Evolutionary conservation across 306 rosid species (phyloP).

Genomic region (Vigna angularis): DNA sequence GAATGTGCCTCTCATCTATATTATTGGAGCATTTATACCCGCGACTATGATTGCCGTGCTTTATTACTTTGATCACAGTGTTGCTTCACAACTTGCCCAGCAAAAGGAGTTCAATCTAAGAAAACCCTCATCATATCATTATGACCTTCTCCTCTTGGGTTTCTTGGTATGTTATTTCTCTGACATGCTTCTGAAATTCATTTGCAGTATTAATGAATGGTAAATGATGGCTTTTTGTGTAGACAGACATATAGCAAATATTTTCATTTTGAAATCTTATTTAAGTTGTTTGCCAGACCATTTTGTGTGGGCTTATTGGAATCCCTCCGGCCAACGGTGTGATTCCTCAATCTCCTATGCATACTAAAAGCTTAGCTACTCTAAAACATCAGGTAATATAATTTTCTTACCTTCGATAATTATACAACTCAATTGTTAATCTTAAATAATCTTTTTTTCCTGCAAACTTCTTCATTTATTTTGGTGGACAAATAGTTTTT

Average conservation of each 20-base stretch:
- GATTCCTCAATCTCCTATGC: conserved; percentile 95
- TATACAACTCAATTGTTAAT: neutral
- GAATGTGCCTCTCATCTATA: conserved; percentile 73
- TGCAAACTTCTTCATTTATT: neutral
- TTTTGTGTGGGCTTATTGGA: conserved; percentile 82
- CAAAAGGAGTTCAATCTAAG: conserved; percentile 86
- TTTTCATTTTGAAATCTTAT: conserved; percentile 29
- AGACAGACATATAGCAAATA: neutral
- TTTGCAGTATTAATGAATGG: neutral
- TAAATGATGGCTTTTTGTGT: neutral
- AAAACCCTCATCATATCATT: conserved; percentile 87
- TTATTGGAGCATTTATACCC: conserved; percentile 86
- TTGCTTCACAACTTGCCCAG: conserved; percentile 91
- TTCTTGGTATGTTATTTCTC: conserved; percentile 61
- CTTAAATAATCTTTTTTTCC: neutral
- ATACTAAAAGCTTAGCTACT: conserved; percentile 89
- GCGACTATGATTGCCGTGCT: conserved; percentile 94
- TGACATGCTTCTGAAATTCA: conserved; percentile 16
- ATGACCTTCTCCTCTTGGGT: conserved; percentile 87
- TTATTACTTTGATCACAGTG: conserved; percentile 87
- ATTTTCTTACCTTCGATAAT: conserved; percentile 4
- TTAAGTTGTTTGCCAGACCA: conserved; percentile 54
- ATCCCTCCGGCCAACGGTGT: conserved; percentile 91
- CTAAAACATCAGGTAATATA: conserved; percentile 78
- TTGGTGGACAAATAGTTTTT: neutral